These are phyloP conservation scores for Petasospora fabianii DNA, from an alignment of 1,139 yeast species.

Conservation along the genomic window DNA sequence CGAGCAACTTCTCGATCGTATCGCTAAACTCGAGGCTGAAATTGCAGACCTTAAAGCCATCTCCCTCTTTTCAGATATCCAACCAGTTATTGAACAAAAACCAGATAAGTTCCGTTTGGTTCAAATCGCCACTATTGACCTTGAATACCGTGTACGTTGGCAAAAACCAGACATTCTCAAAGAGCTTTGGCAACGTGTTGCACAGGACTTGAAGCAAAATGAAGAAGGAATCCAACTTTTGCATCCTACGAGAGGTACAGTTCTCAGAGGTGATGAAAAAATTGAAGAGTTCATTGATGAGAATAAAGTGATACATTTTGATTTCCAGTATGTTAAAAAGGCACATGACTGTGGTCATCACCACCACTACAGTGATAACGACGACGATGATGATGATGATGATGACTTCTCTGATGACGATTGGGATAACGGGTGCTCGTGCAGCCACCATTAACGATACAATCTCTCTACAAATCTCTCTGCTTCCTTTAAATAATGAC, in stretches of 20 bases:
- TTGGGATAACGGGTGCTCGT: conserved; percentile 24
- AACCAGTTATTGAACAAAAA: conserved; percentile 22
- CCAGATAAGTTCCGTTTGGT: conserved; percentile 17
- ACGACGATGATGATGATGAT: conserved; percentile 11
- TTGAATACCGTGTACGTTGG: conserved; percentile 17
- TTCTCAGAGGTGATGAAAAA: conserved; percentile 17
- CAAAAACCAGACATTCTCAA: conserved; percentile 15
- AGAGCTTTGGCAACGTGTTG: conserved; percentile 18
- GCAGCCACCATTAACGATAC: conserved; percentile 19
- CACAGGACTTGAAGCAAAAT: conserved; percentile 20
- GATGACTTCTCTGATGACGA: conserved; percentile 26
- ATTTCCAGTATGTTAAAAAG: conserved; percentile 18
- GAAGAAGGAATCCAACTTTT: conserved; percentile 18
- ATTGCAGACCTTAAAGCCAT: conserved; percentile 21
- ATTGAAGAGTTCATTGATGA: conserved; percentile 13
- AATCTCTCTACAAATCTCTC: background rate
- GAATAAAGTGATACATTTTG: conserved; percentile 17
- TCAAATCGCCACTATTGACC: conserved; percentile 19
- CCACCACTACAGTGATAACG: conserved; percentile 13
- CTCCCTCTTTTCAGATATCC: conserved; percentile 26
- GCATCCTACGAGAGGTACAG: conserved; percentile 19
- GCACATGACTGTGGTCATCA: background rate
- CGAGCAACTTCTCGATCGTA: conserved; percentile 9
- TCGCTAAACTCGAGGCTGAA: conserved; percentile 21
- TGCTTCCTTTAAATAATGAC: background rate